Evolutionary conservation across 768 basidiomycete genomes (phyloP), one percentile per base, ranked within the genome.

Genomic region (Auricularia sp.): DNA sequence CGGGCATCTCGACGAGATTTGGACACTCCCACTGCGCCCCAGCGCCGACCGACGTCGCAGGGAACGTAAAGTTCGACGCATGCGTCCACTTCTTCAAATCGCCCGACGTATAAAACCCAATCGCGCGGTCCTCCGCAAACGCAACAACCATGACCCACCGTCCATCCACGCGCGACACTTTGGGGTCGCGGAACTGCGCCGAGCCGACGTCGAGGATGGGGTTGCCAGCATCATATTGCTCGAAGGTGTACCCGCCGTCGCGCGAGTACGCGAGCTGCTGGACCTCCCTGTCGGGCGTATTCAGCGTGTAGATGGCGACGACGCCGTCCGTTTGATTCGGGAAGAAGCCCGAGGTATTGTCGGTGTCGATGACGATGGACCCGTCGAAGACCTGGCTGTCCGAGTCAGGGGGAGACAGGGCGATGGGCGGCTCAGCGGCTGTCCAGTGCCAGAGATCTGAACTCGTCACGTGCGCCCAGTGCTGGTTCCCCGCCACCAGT

Each of bases 401-500:
- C 10, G 53, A 10, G 62, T 68, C 65, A 4, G 72, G 68, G 10
- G 71, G 71, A 35, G 66, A 70, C 21, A 74, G 63, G 1, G 73
- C 72, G 47, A 74, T 71, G 5, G 71, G 71, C 60, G 71, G 70
- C 36, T 70, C 71, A 18, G 62, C 65, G 29, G 29, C 29, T 2
- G 29, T 29, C 73, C 73, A 74, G 61, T 65, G 43, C 47, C 71
- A 72, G 3, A 74, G 67, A 62, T 74, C 72, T 3, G 58, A 23
- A 4, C 70, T 70, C 18, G 71, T 74, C 1, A 72, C 72, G 62
- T 74, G 73, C 33, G 71, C 72, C 73, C 73, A 74, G 51, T 69
- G 68, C 62, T 72, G 71, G 64, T 72, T 74, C 1, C 69, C 71
- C 1, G 70, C 71, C 35, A 70, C 67, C 35, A 69, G 4, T 4